Base-by-base conservation (phyloP, 768 basidiomycete species). In the Mrakia frigida region DNA sequence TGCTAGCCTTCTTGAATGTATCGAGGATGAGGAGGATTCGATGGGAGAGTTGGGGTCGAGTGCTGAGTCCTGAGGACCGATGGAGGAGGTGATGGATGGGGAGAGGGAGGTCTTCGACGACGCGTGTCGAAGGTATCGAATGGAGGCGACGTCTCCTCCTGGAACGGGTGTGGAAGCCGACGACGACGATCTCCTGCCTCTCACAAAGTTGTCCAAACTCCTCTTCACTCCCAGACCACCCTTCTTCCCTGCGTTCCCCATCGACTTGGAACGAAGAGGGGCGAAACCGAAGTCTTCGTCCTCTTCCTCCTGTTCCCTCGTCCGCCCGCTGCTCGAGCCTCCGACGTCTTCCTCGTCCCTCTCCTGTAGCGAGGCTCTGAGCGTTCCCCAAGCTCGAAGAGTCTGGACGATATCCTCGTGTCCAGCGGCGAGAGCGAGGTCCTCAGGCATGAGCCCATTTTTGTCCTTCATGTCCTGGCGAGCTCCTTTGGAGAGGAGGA, bases 391-490 rank as follows among this genome's bases (percentile, higher is more conserved):
- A 3, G 89, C 85, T n/a, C 86, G 86, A 31, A 98, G 85, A 6
- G 91, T 84, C 7, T 89, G 87, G 1, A 92, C 92, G 79, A 91
- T 91, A 75, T 91, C 90, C 1, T 89, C 83, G 88, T 90, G 91
- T 1, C 92, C 91, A 80, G 92, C 89, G 80, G 90, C 88, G 60
- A 88, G 87, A 11, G 95, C 94, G 63, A 97, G 87, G 80, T 87
- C 87, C 81, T 93, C 92, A 31, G 96, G 91, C 1, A 92, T 95
- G 78, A 93, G 85, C 6, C 93, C 94, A 84, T 94, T 91, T 82
- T 98, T 99, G 85, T 99, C 96, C 7, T 90, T 82, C 61, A 89
- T 88, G 82, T 90, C 87, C 31, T 94, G 88, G 76, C 89, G 87
- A 11, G 96, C 97, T 68, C 94, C 94, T 78, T 89, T 89, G 25